Evolutionary conservation across 345 rosid species (phyloP), one percentile per base, ranked within the genome.

Genomic region (Physaria fendleri): DNA sequence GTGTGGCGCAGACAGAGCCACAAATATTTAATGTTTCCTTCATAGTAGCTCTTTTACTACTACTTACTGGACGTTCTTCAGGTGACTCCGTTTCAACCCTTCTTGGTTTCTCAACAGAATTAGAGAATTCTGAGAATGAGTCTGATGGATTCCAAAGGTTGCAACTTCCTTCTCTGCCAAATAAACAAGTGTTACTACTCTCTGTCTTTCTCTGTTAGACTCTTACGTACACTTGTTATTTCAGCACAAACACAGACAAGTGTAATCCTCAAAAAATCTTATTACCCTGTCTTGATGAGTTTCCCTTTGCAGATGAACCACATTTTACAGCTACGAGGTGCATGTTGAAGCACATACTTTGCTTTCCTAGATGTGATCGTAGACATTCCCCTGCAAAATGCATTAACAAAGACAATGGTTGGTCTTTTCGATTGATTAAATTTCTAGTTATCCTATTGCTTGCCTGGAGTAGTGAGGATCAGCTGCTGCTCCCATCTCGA

Each of bases 401-500:
- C 73, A 71, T 61, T 12, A 28, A 38, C 62, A 62, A 76, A 46
- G 53, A 59, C 18, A 18, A 20, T 16, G 45, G 16, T 20, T 23
- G n/a, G n/a, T n/a, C n/a, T n/a, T n/a, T n/a, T n/a, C n/a, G n/a
- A n/a, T n/a, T n/a, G n/a, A n/a, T n/a, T n/a, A n/a, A n/a, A n/a
- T n/a, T n/a, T n/a, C n/a, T n/a, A n/a, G n/a, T n/a, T n/a, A n/a
- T n/a, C n/a, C n/a, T n/a, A n/a, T n/a, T n/a, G n/a, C n/a, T 28
- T 79, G 85, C 90, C 51, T 85, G 2, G 80, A 75, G 65, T 70
- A 75, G 69, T 77, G 83, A 56, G 67, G 75, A 76, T 87, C 84
- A 14, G 85, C 82, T 56, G 95, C 95, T 49, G 87, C 91, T 71
- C 97, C 97, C 85, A 90, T 87, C 14, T 83, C 90, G 62, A n/a